Percentiles rank a stretch among this genome's conserved stretches.
Evolutionary conservation across 257 asterid genomes (phyloP).

Genomic region (Rhazya stricta): DNA sequence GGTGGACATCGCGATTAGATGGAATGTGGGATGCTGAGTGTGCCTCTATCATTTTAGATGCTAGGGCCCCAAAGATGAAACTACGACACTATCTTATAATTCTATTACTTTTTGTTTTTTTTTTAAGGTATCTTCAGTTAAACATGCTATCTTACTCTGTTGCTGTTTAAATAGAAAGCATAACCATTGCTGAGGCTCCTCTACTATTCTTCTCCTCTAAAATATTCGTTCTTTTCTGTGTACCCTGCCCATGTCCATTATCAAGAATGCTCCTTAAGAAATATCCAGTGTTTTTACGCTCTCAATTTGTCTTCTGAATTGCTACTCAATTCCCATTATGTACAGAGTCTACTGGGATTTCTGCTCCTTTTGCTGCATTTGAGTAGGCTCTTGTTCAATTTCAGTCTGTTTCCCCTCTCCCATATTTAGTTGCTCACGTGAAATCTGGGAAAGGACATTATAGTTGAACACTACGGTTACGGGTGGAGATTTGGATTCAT

Average conservation of each 20-base stretch:
- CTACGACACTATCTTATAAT: background rate
- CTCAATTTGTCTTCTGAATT: background rate
- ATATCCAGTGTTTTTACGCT: no score
- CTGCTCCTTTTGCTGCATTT: background rate
- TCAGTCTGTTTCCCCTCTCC: background rate
- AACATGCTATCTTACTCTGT: no score
- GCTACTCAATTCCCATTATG: background rate
- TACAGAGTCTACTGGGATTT: no score
- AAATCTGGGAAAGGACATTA: background rate
- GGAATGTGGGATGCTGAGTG: background rate
- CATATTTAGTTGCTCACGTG: background rate
- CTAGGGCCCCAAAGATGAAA: background rate
- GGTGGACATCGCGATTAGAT: background rate
- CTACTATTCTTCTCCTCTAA: background rate
- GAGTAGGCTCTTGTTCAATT: background rate
- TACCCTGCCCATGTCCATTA: no score
- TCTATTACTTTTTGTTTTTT: background rate
- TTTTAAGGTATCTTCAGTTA: no score
- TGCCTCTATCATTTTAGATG: background rate
- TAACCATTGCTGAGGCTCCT: background rate
- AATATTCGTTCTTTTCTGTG: no score
- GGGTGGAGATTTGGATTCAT: no score
- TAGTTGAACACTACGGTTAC: no score
- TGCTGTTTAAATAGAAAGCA: background rate
- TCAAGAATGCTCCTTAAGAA: no score